Evolutionary conservation across 805 yeast species (phyloP).

Genomic region (Ogataea glucozyma): DNA sequence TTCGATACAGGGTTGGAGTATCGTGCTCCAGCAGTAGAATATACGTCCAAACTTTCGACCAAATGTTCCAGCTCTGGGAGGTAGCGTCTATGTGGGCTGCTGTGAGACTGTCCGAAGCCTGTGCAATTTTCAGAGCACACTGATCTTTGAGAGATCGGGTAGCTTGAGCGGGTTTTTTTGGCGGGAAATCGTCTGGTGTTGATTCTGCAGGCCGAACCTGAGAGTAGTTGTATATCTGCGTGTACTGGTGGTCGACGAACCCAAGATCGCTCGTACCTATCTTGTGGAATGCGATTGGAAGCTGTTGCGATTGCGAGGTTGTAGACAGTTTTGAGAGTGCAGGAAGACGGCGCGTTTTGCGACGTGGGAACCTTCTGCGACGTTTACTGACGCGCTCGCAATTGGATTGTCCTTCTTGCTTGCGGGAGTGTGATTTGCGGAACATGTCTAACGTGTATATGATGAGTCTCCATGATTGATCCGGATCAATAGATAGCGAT

Average conservation of each 20-base stretch:
- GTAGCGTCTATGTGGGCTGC: conserved; percentile 26
- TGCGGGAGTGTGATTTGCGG: no score
- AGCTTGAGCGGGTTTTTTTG: conserved; percentile 12
- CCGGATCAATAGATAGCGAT: no score
- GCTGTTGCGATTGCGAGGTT: background rate
- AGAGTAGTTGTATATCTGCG: conserved; percentile 12
- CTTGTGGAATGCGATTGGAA: conserved; percentile 5
- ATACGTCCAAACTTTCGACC: conserved; percentile 37
- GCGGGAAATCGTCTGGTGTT: background rate
- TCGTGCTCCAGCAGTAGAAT: conserved; percentile 34
- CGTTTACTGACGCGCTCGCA: background rate
- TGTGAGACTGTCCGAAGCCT: conserved; percentile 23
- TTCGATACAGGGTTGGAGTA: conserved; percentile 29
- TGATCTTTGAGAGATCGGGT: conserved; percentile 26
- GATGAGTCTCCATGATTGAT: no score
- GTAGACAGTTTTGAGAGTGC: background rate
- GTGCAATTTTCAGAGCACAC: conserved; percentile 31
- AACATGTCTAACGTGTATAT: no score
- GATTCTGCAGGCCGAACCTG: background rate
- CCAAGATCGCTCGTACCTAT: conserved; percentile 14
- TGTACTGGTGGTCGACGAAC: conserved; percentile 15
- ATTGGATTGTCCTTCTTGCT: no score
- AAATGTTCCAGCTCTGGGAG: conserved; percentile 26
- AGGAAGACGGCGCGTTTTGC: background rate
- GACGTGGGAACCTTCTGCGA: background rate